These are phyloP conservation scores for Rubus parviflorus DNA, from an alignment of 306 rosid genomes.

Conservation along the genomic window DNA sequence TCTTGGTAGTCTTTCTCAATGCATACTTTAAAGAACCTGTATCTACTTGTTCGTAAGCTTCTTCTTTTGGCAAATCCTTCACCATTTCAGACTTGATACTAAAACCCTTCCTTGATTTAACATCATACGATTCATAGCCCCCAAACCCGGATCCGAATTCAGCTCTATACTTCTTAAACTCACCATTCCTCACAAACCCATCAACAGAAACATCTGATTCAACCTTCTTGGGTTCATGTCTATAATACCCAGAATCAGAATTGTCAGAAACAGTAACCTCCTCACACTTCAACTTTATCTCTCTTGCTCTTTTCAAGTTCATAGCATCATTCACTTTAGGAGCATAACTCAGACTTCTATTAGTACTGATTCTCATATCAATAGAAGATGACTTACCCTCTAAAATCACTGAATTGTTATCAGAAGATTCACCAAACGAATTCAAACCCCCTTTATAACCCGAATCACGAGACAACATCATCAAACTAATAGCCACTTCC, in stretches of 20 bases:
- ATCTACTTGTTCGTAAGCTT: constrained; percentile 31
- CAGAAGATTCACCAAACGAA: constrained; percentile 63
- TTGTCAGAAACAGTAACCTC: constrained; percentile 48
- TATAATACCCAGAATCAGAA: constrained; percentile 64
- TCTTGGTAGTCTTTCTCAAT: constrained; percentile 43
- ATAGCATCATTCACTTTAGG: constrained; percentile 28
- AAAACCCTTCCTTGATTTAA: constrained; percentile 29
- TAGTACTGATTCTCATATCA: constrained; percentile 27
- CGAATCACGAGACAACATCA: constrained; percentile 67
- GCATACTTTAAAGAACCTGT: constrained; percentile 33
- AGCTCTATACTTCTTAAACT: constrained; percentile 42
- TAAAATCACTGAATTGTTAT: constrained; percentile 57
- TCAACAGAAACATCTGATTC: constrained; percentile 53
- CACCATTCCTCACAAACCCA: constrained; percentile 36
- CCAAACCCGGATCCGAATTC: constrained; percentile 40
- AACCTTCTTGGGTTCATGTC: constrained; percentile 48
- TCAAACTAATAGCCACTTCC: constrained; percentile 74
- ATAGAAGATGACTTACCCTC: constrained; percentile 59
- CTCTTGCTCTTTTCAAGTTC: constrained; percentile 36
- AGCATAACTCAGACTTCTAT: constrained; percentile 28
- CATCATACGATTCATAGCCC: constrained; percentile 25
- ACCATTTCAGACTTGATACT: constrained; percentile 29
- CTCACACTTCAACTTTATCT: constrained; percentile 34
- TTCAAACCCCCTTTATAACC: constrained; percentile 40
- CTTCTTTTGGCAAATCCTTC: constrained; percentile 36